Evolutionary conservation across 2,329 filamentous ascomycete species (phyloP).

Genomic region (Penicillium sp.): DNA sequence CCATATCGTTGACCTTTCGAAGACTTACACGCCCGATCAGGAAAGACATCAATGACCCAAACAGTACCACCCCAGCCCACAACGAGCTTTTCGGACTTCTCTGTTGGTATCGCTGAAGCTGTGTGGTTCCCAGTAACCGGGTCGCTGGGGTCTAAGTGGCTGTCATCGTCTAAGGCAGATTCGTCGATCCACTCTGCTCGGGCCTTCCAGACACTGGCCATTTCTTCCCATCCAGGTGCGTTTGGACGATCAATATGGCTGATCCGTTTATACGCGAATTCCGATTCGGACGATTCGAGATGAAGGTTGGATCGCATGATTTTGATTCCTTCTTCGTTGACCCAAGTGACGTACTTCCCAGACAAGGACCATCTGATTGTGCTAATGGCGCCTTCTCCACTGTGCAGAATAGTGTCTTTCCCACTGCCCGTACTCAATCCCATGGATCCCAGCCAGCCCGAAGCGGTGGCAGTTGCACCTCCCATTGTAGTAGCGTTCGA

Average conservation of each 20-base stretch:
- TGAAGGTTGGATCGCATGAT: conserved; percentile 91
- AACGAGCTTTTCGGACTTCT: conserved; percentile 70
- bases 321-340: conserved; percentile 96
- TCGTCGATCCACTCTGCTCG: conserved; percentile 93
- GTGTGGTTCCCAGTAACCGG: conserved; percentile 41
- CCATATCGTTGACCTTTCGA: conserved; percentile 72
- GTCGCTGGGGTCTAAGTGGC: conserved; percentile 48
- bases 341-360: conserved; percentile 90
- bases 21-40: conserved; percentile 68
- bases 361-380: conserved; percentile 93
- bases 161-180: conserved; percentile 71
- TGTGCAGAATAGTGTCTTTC: conserved; percentile 84
- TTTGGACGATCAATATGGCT: conserved; percentile 89
- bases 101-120: conserved; percentile 45
- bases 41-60: conserved; percentile 91
- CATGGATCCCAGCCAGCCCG: conserved; percentile 88
- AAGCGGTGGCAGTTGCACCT: conserved; percentile 72
- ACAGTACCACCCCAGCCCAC: conserved; percentile 96
- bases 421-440: conserved; percentile 76
- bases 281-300: conserved; percentile 72
- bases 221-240: conserved; percentile 87
- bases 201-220: conserved; percentile 94
- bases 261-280: conserved; percentile 91
- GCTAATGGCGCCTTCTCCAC: conserved; percentile 87
- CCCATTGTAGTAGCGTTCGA: conserved; percentile 82